phyloP scores from a whole-genome alignment of 1,284 basidiomycete genomes.

The Boletellus sp. region DNA sequence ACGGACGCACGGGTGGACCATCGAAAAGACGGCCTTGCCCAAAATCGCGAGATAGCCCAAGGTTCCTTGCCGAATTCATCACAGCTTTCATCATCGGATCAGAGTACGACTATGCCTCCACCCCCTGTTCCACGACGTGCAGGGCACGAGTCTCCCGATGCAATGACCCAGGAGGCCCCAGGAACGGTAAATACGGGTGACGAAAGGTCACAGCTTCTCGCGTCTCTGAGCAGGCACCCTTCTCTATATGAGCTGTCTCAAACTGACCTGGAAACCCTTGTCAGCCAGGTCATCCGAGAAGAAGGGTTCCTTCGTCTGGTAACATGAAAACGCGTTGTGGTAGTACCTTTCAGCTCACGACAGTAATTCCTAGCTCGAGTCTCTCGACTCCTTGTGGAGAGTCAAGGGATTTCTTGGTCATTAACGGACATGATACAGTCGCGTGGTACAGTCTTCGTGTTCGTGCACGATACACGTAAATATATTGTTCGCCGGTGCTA shows the following conservation, averaged over 20 bases:
- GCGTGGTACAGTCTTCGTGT: not conserved
- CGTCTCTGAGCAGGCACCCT: constrained; percentile 39
- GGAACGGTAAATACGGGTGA: constrained; percentile 1
- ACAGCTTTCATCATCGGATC: constrained; percentile 28
- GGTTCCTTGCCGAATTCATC: constrained; percentile 34
- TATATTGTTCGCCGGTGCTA: constrained; percentile 2
- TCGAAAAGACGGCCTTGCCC: not conserved
- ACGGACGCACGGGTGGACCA: constrained; percentile 2
- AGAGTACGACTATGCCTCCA: constrained; percentile 27
- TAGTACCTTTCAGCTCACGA: constrained; percentile 17
- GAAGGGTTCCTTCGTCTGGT: constrained; percentile 55
- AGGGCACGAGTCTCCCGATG: constrained; percentile 3
- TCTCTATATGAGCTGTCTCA: constrained; percentile 47
- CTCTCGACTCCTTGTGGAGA: constrained; percentile 36
- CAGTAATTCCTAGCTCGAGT: constrained; percentile 36
- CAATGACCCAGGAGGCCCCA: constrained; percentile 1
- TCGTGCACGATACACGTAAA: not conserved
- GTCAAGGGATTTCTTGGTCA: constrained; percentile 37
- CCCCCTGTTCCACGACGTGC: constrained; percentile 18
- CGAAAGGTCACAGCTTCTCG: constrained; percentile 29
- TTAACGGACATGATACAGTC: constrained; percentile 10
- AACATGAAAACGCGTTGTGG: constrained; percentile 6
- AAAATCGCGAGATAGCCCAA: constrained; percentile 4
- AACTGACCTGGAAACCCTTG: constrained; percentile 43
- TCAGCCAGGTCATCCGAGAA: constrained; percentile 53